A percentile compares a stretch with the other conserved stretches of the same genome.
Conservation (phyloP, 805 yeast species). For the Pichia nakasei region DNA sequence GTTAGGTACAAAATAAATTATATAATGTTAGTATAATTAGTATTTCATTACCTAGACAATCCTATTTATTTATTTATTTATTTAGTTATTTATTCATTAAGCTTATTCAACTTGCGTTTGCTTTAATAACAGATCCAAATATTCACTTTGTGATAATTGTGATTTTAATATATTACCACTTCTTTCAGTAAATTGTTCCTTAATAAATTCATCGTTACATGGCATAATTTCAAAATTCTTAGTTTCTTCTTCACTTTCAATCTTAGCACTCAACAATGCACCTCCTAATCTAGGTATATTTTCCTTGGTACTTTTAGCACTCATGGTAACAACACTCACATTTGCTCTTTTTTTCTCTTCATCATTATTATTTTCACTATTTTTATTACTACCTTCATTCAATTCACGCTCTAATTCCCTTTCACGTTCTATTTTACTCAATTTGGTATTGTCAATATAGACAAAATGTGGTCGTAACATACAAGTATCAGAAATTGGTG, state of each 20-base stretch:
- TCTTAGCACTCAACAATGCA: slow-evolving; percentile 56
- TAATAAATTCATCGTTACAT: slow-evolving; percentile 5
- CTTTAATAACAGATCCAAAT: slow-evolving; percentile 22
- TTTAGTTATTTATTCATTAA: neutral
- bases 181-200: slow-evolving; percentile 6
- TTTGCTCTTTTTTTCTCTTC: slow-evolving; percentile 37
- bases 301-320: slow-evolving; percentile 55
- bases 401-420: slow-evolving; percentile 30
- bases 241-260: slow-evolving; percentile 52
- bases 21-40: neutral
- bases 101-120: slow-evolving; percentile 12
- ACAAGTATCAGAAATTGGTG: slow-evolving; percentile 56
- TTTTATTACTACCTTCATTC: slow-evolving; percentile 25
- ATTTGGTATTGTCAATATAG: slow-evolving; percentile 53
- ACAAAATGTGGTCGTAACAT: slow-evolving; percentile 79
- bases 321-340: slow-evolving; percentile 66
- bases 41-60: neutral
- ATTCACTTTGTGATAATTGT: slow-evolving; percentile 23
- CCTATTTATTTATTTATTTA: neutral
- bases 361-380: slow-evolving; percentile 13
- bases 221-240: slow-evolving; percentile 14
- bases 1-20: slow-evolving; percentile 31
- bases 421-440: slow-evolving; percentile 32
- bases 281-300: slow-evolving; percentile 56
- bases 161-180: slow-evolving; percentile 13